phyloP scores from a whole-genome alignment of 179 eudicot species.

The Amaranthus tricolor region DNA sequence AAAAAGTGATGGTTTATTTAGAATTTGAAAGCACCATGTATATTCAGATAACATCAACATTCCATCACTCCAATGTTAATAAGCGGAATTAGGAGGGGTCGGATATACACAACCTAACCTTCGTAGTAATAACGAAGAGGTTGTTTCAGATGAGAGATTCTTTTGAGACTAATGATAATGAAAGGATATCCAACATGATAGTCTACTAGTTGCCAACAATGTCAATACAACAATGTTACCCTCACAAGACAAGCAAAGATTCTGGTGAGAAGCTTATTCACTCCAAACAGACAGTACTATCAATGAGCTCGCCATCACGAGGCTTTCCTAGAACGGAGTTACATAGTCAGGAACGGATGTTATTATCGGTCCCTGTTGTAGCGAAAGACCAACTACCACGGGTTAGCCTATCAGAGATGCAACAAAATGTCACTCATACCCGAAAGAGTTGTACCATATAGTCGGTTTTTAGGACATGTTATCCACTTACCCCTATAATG shows the following conservation, averaged over 20 bases:
- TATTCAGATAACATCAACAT: conserved; percentile 5
- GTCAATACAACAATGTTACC: not conserved
- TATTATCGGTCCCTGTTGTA: no score
- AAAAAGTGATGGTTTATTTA: no score
- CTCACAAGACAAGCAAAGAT: conserved; percentile 3
- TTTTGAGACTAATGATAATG: not conserved
- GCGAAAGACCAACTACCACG: not conserved
- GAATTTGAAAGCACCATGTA: conserved; percentile 1
- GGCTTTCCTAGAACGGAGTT: no score
- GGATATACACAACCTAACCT: no score
- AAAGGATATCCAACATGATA: conserved; percentile 3
- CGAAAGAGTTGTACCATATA: no score
- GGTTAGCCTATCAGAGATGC: not conserved
- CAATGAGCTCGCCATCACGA: not conserved
- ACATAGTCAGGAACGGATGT: no score
- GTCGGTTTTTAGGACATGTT: no score
- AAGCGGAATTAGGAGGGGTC: no score
- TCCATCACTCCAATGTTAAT: no score
- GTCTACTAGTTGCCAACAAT: conserved; percentile 8
- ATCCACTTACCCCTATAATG: no score
- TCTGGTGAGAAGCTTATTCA: not conserved
- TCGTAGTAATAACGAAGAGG: no score
- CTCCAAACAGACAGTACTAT: not conserved
- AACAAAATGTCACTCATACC: not conserved
- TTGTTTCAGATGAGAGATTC: not conserved